Evolutionary conservation across 2,329 filamentous ascomycete genomes (phyloP).

Genomic region (Colletotrichum siamense): DNA sequence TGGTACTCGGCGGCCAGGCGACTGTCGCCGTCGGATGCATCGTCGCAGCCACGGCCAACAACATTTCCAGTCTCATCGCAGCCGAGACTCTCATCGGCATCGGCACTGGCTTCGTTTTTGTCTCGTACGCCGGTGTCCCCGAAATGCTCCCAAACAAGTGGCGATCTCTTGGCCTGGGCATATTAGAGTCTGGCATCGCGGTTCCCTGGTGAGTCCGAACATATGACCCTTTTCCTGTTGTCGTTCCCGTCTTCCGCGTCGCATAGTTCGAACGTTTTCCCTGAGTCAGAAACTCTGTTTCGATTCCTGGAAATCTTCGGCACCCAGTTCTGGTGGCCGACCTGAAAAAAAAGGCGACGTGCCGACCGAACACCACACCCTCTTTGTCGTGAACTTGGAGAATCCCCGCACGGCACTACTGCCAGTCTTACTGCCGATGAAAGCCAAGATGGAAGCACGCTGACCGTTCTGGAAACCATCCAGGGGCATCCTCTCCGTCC

Average conservation of each 20-base stretch:
- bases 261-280: constrained; percentile 24
- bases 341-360: not conserved
- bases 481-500: constrained; percentile 29
- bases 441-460: not conserved
- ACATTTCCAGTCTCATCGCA: constrained; percentile 28
- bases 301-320: not conserved
- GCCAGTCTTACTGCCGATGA: not conserved
- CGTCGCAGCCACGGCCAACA: constrained; percentile 28
- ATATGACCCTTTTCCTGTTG: not conserved
- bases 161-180: constrained; percentile 23
- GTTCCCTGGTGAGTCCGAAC: constrained; percentile 23
- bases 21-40: constrained; percentile 23
- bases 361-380: constrained; percentile 9
- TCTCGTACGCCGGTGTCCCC: constrained; percentile 35
- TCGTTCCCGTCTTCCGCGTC: not conserved
- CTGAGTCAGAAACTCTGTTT: not conserved
- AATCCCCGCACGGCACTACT: not conserved
- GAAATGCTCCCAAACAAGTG: constrained; percentile 41
- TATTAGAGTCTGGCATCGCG: constrained; percentile 19
- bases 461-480: constrained; percentile 17
- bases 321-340: not conserved
- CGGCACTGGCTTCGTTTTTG: constrained; percentile 36
- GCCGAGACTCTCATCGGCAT: constrained; percentile 36
- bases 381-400: not conserved
- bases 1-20: constrained; percentile 15